These are phyloP conservation scores for Botryotinia convoluta DNA, from an alignment of 2,329 filamentous ascomycete genomes.

Conservation along the genomic window DNA sequence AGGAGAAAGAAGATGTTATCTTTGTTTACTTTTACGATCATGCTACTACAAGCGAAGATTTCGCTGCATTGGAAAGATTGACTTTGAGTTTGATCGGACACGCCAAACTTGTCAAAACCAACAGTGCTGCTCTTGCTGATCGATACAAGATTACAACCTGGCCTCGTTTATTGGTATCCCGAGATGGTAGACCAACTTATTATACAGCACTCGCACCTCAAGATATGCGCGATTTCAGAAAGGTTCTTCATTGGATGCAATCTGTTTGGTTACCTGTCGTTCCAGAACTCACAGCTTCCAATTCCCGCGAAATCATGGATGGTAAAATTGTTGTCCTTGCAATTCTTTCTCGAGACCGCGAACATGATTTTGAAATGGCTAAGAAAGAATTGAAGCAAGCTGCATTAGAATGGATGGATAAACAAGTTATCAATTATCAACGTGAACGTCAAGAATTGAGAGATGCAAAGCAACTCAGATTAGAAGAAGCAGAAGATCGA, in stretches of 20 bases:
- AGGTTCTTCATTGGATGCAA: conserved; percentile 89
- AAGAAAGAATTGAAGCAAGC: conserved; percentile 93
- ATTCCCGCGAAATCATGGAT: conserved; percentile 93
- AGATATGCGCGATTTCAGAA: conserved; percentile 85
- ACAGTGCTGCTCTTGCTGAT: conserved; percentile 69
- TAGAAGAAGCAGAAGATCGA: conserved; percentile 93
- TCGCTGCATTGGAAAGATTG: conserved; percentile 80
- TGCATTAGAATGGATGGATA: conserved; percentile 96
- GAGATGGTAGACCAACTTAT: conserved; percentile 86
- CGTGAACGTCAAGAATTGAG: conserved; percentile 89
- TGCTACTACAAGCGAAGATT: conserved; percentile 90
- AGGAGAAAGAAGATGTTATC: conserved; percentile 91
- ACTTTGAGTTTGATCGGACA: conserved; percentile 87
- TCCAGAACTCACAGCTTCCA: conserved; percentile 85
- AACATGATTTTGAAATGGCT: conserved; percentile 73
- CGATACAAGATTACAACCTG: conserved; percentile 95
- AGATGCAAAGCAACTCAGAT: conserved; percentile 89
- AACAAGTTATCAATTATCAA: conserved; percentile 87
- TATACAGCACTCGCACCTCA: conserved; percentile 83
- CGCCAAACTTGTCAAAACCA: conserved; percentile 89
- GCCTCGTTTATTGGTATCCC: conserved; percentile 86
- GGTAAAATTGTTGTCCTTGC: conserved; percentile 92
- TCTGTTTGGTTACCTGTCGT: conserved; percentile 95
- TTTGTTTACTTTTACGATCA: conserved; percentile 98
- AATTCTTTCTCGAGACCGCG: conserved; percentile 75